Percentiles rank a stretch among this genome's conserved stretches.
Evolutionary conservation across 2,329 filamentous ascomycete species (phyloP).

Genomic region (Arthrinium puccinioides): DNA sequence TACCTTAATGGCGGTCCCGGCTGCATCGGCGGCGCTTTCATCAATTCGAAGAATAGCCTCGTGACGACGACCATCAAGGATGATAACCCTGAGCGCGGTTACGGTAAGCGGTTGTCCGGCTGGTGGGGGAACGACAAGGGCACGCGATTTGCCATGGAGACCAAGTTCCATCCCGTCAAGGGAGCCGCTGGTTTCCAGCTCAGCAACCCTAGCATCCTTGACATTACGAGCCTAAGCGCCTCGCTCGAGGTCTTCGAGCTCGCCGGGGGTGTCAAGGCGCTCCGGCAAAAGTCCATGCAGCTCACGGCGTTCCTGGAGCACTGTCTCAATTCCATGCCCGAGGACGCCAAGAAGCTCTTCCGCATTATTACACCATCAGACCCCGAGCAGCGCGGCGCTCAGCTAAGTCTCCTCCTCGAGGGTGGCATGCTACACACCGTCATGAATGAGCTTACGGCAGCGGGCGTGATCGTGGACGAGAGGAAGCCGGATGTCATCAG

Average conservation of each 20-base stretch:
- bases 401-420: conserved; percentile 58
- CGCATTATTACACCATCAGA: conserved; percentile 60
- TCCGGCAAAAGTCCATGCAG: conserved; percentile 59
- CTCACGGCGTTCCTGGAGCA: conserved; percentile 64
- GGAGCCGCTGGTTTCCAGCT: conserved; percentile 73
- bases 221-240: conserved; percentile 62
- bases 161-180: conserved; percentile 60
- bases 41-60: conserved; percentile 59
- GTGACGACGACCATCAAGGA: conserved; percentile 23
- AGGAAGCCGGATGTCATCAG: conserved; percentile 68
- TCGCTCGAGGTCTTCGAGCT: conserved; percentile 64
- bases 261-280: conserved; percentile 50
- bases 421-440: conserved; percentile 56
- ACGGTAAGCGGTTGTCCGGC: conserved; percentile 55
- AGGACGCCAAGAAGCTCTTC: conserved; percentile 32
- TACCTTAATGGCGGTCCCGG: conserved; percentile 75
- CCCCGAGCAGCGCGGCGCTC: conserved; percentile 59
- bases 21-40: conserved; percentile 65
- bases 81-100: conserved; percentile 26
- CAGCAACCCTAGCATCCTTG: conserved; percentile 68
- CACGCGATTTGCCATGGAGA: conserved; percentile 70
- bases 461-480: conserved; percentile 66
- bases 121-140: conserved; percentile 75
- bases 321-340: conserved; percentile 37
- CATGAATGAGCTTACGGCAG: conserved; percentile 51